Conservation (phyloP, 1,284 basidiomycete species). For the Pisolithus thermaeus region DNA sequence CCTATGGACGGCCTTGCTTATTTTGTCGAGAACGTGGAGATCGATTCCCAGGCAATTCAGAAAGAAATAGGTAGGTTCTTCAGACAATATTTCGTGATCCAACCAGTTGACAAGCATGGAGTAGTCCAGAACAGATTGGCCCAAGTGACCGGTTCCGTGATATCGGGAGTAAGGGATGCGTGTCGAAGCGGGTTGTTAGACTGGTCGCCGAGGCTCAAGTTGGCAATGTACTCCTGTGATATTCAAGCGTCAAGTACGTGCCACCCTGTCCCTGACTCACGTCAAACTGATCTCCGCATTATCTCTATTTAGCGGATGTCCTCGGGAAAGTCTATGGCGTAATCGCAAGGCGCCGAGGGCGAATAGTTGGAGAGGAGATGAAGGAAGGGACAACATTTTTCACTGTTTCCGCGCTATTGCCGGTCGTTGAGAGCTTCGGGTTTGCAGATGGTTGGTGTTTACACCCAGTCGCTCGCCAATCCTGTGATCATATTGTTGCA, state of each 20-base stretch:
- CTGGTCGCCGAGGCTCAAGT: constrained; percentile 95
- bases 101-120: constrained; percentile 10
- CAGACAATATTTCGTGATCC: constrained; percentile 2
- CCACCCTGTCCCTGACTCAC: background rate
- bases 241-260: constrained; percentile 93
- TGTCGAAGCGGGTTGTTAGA: constrained; percentile 88
- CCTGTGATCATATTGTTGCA: constrained; percentile 11
- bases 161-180: constrained; percentile 84
- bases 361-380: constrained; percentile 97
- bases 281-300: constrained; percentile 5
- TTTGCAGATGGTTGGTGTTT: constrained; percentile 80
- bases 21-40: constrained; percentile 74
- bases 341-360: constrained; percentile 83
- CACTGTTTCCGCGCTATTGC: constrained; percentile 85
- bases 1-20: constrained; percentile 93
- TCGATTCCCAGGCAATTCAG: constrained; percentile 57
- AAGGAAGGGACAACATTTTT: constrained; percentile 97
- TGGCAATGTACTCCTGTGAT: constrained; percentile 99
- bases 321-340: constrained; percentile 98
- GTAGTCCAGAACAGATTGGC: constrained; percentile 62
- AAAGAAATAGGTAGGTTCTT: constrained; percentile 54
- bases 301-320: constrained; percentile 70
- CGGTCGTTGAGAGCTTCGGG: constrained; percentile 96
- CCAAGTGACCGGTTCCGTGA: constrained; percentile 84
- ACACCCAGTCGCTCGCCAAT: background rate